These are phyloP conservation scores for Raphanus raphanistrum DNA, from an alignment of 345 rosid genomes.

Conservation along the genomic window DNA sequence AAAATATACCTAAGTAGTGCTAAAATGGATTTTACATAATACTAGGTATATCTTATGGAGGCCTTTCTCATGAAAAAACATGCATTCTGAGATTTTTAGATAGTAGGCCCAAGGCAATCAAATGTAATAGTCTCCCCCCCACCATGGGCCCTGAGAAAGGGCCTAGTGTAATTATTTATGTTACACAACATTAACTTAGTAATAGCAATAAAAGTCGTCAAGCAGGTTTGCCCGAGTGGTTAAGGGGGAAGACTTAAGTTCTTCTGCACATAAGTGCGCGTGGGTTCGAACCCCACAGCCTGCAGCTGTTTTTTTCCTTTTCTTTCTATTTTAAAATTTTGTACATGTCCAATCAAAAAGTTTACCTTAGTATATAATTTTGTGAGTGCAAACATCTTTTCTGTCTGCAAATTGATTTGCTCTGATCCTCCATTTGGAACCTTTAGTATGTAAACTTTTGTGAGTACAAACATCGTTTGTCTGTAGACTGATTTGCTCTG, in stretches of 20 bases:
- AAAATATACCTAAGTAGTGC: neutral
- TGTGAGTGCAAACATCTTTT: no score
- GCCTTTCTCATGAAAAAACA: neutral
- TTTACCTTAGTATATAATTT: no score
- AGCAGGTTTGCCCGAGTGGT: constrained; percentile 51
- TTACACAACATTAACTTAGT: no score
- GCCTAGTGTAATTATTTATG: neutral
- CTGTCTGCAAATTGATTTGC: no score
- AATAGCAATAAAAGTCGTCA: no score
- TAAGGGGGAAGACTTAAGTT: constrained; percentile 89
- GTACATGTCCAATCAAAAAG: no score
- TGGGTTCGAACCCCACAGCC: constrained; percentile 99
- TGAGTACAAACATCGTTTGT: no score
- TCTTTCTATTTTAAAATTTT: no score
- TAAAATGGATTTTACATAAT: constrained; percentile 5
- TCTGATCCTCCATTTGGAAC: no score
- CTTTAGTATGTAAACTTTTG: no score
- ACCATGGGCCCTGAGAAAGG: neutral
- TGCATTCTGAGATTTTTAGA: neutral
- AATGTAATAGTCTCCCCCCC: neutral
- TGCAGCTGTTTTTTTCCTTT: constrained; percentile 28
- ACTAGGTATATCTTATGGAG: neutral
- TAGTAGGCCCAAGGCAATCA: neutral
- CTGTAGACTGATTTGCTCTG: no score
- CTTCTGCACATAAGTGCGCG: constrained; percentile 94